Conservation (phyloP, 768 basidiomycete species). For the Pholiota microspora region DNA sequence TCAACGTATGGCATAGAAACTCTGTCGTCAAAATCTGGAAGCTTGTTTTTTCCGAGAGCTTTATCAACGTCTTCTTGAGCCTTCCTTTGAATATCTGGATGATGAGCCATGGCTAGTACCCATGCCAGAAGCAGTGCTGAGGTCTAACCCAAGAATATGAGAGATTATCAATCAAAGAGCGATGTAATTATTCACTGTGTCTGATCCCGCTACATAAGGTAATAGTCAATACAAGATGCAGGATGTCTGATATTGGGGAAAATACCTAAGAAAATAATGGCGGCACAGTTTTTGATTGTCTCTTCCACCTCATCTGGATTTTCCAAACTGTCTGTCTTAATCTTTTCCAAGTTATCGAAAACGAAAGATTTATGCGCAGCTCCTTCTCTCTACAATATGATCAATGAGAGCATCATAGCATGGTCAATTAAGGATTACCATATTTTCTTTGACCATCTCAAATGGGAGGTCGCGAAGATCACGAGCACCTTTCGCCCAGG, state of each 20-base stretch:
- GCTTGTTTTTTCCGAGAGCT: slow-evolving; percentile 33
- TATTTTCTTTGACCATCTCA: slow-evolving; percentile 21
- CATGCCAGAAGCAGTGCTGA: slow-evolving; percentile 27
- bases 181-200: neutral
- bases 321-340: neutral
- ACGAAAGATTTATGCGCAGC: slow-evolving; percentile 10
- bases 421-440: slow-evolving; percentile 18
- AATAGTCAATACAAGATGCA: neutral
- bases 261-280: slow-evolving; percentile 3
- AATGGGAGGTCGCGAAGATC: slow-evolving; percentile 27
- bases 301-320: neutral
- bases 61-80: slow-evolving; percentile 44
- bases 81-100: slow-evolving; percentile 39
- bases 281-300: slow-evolving; percentile 2
- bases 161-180: neutral
- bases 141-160: slow-evolving; percentile 12
- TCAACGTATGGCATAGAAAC: slow-evolving; percentile 39
- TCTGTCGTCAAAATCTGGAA: slow-evolving; percentile 41
- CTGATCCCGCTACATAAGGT: slow-evolving; percentile 1
- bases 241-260: neutral
- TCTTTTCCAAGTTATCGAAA: neutral
- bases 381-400: slow-evolving; percentile 19
- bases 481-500: slow-evolving; percentile 18
- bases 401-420: neutral
- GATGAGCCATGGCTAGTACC: slow-evolving; percentile 33